Evolutionary conservation across 2,329 filamentous ascomycete species (phyloP), one percentile per base, ranked within the genome.

Genomic region (Corinectria fuckeliana): DNA sequence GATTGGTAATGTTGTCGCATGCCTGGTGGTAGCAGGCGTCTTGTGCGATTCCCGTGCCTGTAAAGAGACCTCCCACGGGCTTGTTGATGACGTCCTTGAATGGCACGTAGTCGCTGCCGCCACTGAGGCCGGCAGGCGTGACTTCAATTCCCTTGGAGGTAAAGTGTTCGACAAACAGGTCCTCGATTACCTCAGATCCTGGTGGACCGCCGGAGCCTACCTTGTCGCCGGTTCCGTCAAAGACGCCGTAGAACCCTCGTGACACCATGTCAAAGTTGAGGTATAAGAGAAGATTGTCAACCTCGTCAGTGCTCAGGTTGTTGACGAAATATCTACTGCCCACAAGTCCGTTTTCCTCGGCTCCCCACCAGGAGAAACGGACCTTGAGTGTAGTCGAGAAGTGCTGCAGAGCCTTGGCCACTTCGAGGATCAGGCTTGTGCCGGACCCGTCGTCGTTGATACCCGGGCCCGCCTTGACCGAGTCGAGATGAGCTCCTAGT

Each of bases 61-160:
- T 88, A 67, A 85, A 85, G 18, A 89, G 76, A 8, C 85, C 85
- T 76, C 85, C 38, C 73, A 80, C 16, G 78, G 83, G 67, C 86
- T 87, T 75, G 7, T 69, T 51, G 34, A 84, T 81, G 23, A 81
- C 76, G 36, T 83, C 76, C 30, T 85, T 76, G 77, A 89, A 89
- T 1, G 83, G 81, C 11, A 82, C 84, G 63, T 89, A 88, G 68
- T 89, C 87, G 7, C 81, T 85, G 47, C 86, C 81, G 3, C 83
- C 85, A 32, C 64, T 72, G 0, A 74, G 54, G 1, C 63, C 65
- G 1, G 66, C 62, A 4, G 68, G 69, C 2, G 64, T 68, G 0
- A 74, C 70, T 14, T 73, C 59, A 13, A 77, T 68, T 10, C 77
- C 74, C 60, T 76, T 65, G 1, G 67, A 42, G 13, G 57, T 60